A percentile compares a stretch with the other conserved stretches of the same genome.
phyloP scores from a whole-genome alignment of 202 grass and related monocot genomes.

The Sporobolus alterniflorus region DNA sequence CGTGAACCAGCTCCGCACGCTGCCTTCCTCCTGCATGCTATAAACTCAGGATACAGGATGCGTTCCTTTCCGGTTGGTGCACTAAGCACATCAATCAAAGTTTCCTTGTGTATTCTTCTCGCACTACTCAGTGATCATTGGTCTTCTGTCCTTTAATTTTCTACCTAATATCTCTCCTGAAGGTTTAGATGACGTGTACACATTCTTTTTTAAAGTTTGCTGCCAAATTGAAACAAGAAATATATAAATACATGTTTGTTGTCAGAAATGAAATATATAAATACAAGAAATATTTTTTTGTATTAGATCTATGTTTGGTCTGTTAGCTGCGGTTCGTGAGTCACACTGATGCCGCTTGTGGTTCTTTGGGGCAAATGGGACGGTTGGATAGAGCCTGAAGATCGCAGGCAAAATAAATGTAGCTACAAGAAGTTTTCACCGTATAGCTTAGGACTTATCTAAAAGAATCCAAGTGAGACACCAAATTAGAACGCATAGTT shows the following conservation, averaged over 20 bases:
- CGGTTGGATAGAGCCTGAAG: too few relatives aligned
- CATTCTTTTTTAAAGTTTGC: background rate
- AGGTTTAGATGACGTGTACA: background rate
- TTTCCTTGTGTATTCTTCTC: background rate
- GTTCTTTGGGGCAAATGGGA: slow-evolving; percentile 9
- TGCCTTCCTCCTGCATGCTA: background rate
- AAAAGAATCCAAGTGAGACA: slow-evolving; percentile 25
- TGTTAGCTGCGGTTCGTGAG: slow-evolving; percentile 21
- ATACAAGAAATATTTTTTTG: too few relatives aligned
- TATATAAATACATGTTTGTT: background rate
- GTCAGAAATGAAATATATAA: too few relatives aligned
- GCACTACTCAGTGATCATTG: background rate
- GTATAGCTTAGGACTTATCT: background rate
- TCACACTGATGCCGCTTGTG: slow-evolving; percentile 39
- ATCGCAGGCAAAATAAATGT: background rate
- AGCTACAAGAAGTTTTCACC: background rate
- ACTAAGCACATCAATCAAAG: slow-evolving; percentile 39
- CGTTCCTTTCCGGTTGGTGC: slow-evolving; percentile 26
- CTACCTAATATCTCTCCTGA: background rate
- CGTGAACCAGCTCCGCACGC: background rate
- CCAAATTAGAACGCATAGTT: background rate
- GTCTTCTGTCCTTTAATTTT: background rate
- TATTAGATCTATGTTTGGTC: background rate
- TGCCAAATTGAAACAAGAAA: background rate
- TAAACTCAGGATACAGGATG: background rate